phyloP scores from a whole-genome alignment of 306 rosid species.

The Citrullus colocynthis region DNA sequence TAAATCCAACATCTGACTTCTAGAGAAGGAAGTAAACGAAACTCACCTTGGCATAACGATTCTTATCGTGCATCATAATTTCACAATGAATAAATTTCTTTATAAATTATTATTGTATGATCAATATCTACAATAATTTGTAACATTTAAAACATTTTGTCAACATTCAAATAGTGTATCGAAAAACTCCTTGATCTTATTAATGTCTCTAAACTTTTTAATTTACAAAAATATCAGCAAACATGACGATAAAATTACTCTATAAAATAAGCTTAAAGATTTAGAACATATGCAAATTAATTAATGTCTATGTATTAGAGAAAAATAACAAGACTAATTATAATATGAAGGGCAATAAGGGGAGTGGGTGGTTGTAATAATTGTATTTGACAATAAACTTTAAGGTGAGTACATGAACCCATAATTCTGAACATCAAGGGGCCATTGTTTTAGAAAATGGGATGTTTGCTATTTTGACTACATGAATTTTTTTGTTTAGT shows the following conservation, averaged over 20 bases:
- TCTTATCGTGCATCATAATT: too few relatives aligned
- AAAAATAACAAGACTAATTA: background rate
- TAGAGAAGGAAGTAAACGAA: too few relatives aligned
- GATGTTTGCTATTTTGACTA: conserved; percentile 38
- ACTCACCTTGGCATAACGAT: too few relatives aligned
- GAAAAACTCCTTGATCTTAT: background rate
- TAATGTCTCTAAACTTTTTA: background rate
- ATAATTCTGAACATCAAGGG: conserved; percentile 44
- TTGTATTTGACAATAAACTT: conserved; percentile 26
- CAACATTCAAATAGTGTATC: background rate
- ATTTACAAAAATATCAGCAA: background rate
- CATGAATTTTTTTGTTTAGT: conserved; percentile 20
- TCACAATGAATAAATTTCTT: background rate
- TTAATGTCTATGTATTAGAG: background rate
- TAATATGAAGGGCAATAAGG: background rate
- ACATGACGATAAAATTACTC: background rate
- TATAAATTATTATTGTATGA: background rate
- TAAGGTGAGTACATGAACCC: conserved; percentile 35
- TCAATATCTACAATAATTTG: background rate
- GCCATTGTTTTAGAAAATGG: conserved; percentile 44
- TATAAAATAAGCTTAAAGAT: background rate
- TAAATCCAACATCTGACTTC: too few relatives aligned
- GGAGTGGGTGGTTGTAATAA: conserved; percentile 2
- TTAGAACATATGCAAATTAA: background rate
- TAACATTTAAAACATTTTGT: background rate